These are phyloP conservation scores for Globisporangium alternatum DNA, from an alignment of 352 stramenopile genomes.

Conservation along the genomic window DNA sequence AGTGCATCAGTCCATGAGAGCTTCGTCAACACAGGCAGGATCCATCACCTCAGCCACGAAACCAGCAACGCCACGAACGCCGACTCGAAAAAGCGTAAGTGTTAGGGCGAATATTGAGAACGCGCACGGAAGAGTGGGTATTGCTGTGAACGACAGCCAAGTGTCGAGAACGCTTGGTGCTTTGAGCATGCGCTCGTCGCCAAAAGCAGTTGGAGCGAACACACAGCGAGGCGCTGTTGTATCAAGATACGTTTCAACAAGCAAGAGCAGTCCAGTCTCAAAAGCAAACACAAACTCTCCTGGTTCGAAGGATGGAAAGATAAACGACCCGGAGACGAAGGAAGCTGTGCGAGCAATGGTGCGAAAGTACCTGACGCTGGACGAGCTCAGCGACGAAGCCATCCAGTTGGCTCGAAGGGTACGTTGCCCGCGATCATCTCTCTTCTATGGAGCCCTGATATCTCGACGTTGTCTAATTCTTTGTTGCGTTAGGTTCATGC, in stretches of 20 bases:
- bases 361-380: slow-evolving; percentile 39
- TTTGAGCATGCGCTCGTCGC: neutral
- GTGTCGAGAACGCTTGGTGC: neutral
- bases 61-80: neutral
- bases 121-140: neutral
- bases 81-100: neutral
- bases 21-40: neutral
- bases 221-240: slow-evolving; percentile 6
- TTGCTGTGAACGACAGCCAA: neutral
- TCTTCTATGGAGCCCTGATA: neutral
- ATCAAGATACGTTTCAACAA: neutral
- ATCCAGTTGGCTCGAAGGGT: slow-evolving; percentile 33
- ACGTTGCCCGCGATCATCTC: neutral
- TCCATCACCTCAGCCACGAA: neutral
- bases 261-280: neutral
- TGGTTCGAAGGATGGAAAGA: neutral
- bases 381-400: slow-evolving; percentile 37
- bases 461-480: neutral
- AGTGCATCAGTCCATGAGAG: slow-evolving; percentile 18
- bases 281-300: neutral
- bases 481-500: slow-evolving; percentile 30
- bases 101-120: neutral
- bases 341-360: slow-evolving; percentile 32
- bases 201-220: neutral
- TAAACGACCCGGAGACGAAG: neutral